These are phyloP conservation scores for Fragilaria crotonensis DNA, from an alignment of 108 stramenopile species.

Conservation along the genomic window DNA sequence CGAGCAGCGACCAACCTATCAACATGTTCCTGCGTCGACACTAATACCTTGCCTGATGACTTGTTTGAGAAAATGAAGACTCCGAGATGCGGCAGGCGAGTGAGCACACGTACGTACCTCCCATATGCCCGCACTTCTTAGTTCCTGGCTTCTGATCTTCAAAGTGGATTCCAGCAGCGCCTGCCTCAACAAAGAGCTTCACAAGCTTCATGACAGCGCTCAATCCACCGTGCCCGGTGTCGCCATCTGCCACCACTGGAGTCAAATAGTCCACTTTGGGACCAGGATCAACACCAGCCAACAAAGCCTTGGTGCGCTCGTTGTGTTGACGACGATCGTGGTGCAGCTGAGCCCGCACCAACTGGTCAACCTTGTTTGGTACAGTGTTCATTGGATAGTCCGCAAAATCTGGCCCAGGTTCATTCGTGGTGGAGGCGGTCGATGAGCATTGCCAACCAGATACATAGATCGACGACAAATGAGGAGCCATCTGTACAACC, in stretches of 20 bases:
- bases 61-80: neutral
- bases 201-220: conserved; percentile 94
- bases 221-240: conserved; percentile 89
- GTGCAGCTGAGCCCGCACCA: conserved; percentile 87
- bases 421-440: conserved; percentile 89
- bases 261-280: conserved; percentile 83
- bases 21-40: conserved; percentile 91
- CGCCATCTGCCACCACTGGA: conserved; percentile 94
- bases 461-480: conserved; percentile 85
- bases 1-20: conserved; percentile 91
- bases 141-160: conserved; percentile 91
- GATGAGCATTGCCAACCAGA: conserved; percentile 93
- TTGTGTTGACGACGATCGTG: conserved; percentile 91
- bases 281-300: conserved; percentile 50
- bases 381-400: conserved; percentile 88
- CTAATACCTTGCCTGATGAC: conserved; percentile 77
- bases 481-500: conserved; percentile 91
- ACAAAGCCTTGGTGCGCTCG: conserved; percentile 59
- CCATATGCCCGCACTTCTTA: conserved; percentile 97
- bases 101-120: conserved; percentile 15
- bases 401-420: conserved; percentile 94
- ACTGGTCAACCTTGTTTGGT: conserved; percentile 89
- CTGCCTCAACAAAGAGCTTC: conserved; percentile 91
- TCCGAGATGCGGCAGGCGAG: neutral
- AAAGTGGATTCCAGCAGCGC: conserved; percentile 85